Evolutionary conservation across 495 filamentous ascomycete genomes (phyloP).

Genomic region (Neurospora sp.): DNA sequence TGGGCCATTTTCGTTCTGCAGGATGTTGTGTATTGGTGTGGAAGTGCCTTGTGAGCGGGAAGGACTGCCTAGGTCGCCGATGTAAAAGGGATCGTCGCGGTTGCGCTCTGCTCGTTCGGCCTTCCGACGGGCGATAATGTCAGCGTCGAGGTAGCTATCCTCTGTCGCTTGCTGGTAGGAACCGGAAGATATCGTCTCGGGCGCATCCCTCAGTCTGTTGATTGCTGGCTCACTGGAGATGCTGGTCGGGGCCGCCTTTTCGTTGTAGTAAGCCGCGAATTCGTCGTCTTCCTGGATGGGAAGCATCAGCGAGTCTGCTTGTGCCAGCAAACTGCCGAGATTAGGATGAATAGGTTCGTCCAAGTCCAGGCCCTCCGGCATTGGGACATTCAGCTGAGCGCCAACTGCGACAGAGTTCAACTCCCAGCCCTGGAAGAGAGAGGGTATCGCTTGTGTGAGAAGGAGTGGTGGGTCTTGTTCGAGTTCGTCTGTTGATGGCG

Average conservation of each 20-base stretch:
- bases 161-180: conserved; percentile 57
- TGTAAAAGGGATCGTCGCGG: conserved; percentile 93
- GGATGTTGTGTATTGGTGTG: conserved; percentile 63
- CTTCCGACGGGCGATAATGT: conserved; percentile 52
- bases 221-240: conserved; percentile 42
- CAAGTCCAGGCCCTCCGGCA: conserved; percentile 63
- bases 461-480: conserved; percentile 63
- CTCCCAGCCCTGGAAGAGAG: conserved; percentile 73
- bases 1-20: conserved; percentile 56
- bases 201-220: conserved; percentile 35
- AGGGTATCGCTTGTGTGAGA: conserved; percentile 78
- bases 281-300: conserved; percentile 48
- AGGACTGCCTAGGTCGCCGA: conserved; percentile 42
- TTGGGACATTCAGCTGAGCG: conserved; percentile 79
- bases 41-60: conserved; percentile 32
- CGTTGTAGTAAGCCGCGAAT: conserved; percentile 67
- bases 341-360: conserved; percentile 73
- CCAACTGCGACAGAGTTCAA: conserved; percentile 78
- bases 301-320: conserved; percentile 44
- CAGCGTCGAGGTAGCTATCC: conserved; percentile 50
- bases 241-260: conserved; percentile 30
- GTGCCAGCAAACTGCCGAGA: conserved; percentile 51
- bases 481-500: conserved; percentile 39
- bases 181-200: conserved; percentile 26
- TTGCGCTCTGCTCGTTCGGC: conserved; percentile 66